phyloP scores from a whole-genome alignment of 257 asterid genomes.

The Solanum dulcamara region DNA sequence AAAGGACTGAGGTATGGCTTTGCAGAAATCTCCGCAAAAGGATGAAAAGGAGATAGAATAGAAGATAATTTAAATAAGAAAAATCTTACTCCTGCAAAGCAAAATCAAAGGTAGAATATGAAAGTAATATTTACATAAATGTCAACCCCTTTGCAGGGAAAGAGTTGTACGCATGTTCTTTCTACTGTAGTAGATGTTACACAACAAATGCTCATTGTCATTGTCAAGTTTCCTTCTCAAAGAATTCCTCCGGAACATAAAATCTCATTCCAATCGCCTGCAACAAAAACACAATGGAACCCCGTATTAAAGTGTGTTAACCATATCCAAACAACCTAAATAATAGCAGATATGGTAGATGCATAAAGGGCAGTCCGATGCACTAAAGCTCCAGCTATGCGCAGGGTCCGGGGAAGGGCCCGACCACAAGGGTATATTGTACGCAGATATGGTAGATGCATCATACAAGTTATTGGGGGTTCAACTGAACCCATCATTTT shows the following conservation, averaged over 20 bases:
- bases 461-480: background rate
- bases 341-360: too few species aligned
- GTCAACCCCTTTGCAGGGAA: background rate
- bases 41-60: background rate
- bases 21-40: background rate
- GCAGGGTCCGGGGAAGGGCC: too few species aligned
- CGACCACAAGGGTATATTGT: too few species aligned
- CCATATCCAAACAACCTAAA: background rate
- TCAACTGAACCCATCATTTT: background rate
- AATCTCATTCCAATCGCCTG: constrained; percentile 79
- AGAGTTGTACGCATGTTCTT: background rate
- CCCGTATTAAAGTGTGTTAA: background rate
- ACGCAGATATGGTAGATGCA: background rate
- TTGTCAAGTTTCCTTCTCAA: constrained; percentile 15
- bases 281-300: constrained; percentile 3
- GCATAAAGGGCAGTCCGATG: too few species aligned
- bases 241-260: constrained; percentile 64
- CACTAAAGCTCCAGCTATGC: too few species aligned
- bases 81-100: background rate
- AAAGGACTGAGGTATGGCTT: background rate
- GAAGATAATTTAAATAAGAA: background rate
- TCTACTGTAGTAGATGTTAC: background rate
- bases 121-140: background rate
- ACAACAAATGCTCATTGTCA: background rate
- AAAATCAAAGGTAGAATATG: background rate